Conservation (phyloP, 1,284 basidiomycete genomes). For the Trichosporon faecale region DNA sequence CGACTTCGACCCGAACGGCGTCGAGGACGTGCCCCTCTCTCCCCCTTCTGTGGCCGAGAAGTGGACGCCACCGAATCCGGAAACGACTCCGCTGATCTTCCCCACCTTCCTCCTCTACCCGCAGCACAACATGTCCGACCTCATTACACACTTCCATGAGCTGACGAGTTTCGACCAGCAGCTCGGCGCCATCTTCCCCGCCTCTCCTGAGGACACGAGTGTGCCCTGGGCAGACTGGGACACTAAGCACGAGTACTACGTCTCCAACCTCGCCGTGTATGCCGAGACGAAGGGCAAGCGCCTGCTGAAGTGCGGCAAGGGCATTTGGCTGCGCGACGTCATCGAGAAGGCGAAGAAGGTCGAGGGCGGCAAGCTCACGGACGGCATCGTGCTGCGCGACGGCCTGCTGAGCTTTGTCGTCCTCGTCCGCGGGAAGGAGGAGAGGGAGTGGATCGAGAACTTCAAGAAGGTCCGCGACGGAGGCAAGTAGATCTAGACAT, state of each 20-base stretch:
- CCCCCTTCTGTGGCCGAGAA: slow-evolving; percentile 49
- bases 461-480: slow-evolving; percentile 61
- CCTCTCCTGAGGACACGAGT: slow-evolving; percentile 20
- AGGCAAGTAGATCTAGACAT: slow-evolving; percentile 61
- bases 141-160: slow-evolving; percentile 82
- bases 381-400: slow-evolving; percentile 81
- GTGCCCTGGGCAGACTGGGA: slow-evolving; percentile 72
- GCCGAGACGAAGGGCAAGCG: slow-evolving; percentile 72
- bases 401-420: slow-evolving; percentile 83
- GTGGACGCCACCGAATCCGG: slow-evolving; percentile 59
- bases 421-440: slow-evolving; percentile 74
- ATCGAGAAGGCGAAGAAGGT: slow-evolving; percentile 58
- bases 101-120: slow-evolving; percentile 93
- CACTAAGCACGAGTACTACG: slow-evolving; percentile 65
- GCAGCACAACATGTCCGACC: slow-evolving; percentile 79
- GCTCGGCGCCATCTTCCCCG: slow-evolving; percentile 75
- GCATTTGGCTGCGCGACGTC: slow-evolving; percentile 76
- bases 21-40: slow-evolving; percentile 31
- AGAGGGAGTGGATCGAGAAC: slow-evolving; percentile 82
- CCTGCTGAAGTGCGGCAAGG: slow-evolving; percentile 83
- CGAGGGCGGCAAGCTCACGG: slow-evolving; percentile 60
- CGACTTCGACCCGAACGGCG: slow-evolving; percentile 54
- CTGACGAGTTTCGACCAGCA: slow-evolving; percentile 77
- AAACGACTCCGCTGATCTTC: slow-evolving; percentile 66
- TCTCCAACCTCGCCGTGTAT: slow-evolving; percentile 70